These are phyloP conservation scores for Babesia ovis DNA, from an alignment of 169 alveolate species.

Conservation along the genomic window DNA sequence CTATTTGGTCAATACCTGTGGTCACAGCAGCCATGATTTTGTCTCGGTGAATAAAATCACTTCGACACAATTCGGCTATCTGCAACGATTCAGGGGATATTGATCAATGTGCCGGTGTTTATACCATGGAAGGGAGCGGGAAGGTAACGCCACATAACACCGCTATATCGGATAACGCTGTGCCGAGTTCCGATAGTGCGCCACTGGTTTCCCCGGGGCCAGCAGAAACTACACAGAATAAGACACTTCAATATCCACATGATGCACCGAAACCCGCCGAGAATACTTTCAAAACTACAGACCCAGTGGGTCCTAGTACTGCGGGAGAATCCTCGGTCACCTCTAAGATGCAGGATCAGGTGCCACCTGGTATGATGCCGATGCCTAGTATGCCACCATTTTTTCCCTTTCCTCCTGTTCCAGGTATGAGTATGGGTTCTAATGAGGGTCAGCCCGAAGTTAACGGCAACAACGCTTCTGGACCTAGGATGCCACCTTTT, in stretches of 20 bases:
- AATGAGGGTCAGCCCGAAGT: neutral
- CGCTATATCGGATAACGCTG: neutral
- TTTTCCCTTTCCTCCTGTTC: slow-evolving; percentile 16
- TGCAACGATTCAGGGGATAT: neutral
- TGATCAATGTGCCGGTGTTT: neutral
- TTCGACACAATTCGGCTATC: no score
- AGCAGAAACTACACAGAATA: no score
- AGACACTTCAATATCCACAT: no score
- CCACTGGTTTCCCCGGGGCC: no score
- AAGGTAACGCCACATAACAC: neutral
- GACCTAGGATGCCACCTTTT: slow-evolving; percentile 5
- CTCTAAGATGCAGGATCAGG: neutral
- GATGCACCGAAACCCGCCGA: no score
- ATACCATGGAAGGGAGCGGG: slow-evolving; percentile 36
- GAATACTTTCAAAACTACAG: neutral
- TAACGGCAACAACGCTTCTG: neutral
- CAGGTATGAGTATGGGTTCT: neutral
- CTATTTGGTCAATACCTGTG: neutral
- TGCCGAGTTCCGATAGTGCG: neutral
- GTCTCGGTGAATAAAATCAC: no score
- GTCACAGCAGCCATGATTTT: neutral
- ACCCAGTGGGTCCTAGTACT: neutral
- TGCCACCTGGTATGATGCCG: slow-evolving; percentile 5
- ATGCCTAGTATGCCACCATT: slow-evolving; percentile 15
- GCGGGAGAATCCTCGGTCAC: neutral